phyloP scores from a whole-genome alignment of 441 rosid genomes.

The Gossypium laxum region DNA sequence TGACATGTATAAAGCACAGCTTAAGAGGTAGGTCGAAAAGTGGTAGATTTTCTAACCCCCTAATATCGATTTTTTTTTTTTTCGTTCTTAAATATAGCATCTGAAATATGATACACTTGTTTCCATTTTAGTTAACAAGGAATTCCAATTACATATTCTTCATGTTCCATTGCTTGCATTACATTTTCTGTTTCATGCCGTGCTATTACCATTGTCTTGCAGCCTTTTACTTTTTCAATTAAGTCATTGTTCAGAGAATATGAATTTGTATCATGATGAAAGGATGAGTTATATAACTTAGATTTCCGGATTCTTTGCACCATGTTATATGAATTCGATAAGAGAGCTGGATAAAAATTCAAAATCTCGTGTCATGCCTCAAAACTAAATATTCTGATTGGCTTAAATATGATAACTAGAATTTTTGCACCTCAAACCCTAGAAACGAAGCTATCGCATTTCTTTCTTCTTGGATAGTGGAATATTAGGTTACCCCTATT shows the following conservation, averaged over 20 bases:
- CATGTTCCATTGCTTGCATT: background rate
- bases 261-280: background rate
- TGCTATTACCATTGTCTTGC: background rate
- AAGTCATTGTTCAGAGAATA: background rate
- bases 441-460: background rate
- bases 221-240: background rate
- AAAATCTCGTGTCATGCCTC: background rate
- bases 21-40: conserved; percentile 32
- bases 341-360: background rate
- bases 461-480: background rate
- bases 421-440: background rate
- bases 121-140: background rate
- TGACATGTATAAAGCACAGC: conserved; percentile 41
- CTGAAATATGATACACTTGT: background rate
- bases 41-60: background rate
- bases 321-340: background rate
- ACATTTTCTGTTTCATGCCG: background rate
- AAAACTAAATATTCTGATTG: background rate
- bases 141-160: background rate
- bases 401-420: background rate
- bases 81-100: background rate
- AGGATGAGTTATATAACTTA: background rate
- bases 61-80: background rate
- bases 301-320: background rate
- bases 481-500: background rate